These are phyloP conservation scores for Fagopyrum homotropicum DNA, from an alignment of 148 eudicot species.

Conservation along the genomic window DNA sequence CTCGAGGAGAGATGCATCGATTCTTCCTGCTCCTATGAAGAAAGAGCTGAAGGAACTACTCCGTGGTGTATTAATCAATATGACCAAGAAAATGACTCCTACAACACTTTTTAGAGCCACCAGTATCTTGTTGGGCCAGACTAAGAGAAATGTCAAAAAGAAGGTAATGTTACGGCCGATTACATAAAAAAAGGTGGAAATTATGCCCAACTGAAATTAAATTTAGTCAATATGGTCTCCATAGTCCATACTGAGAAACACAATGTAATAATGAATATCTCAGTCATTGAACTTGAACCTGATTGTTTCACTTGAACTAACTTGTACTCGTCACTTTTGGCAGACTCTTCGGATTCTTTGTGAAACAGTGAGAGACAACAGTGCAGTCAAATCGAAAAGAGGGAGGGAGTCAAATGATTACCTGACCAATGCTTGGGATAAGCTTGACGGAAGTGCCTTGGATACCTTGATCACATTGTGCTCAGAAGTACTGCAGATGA, in stretches of 20 bases:
- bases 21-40: slow-evolving; percentile 31
- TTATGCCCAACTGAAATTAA: not conserved
- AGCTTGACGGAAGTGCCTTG: slow-evolving; percentile 44
- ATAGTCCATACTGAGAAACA: not conserved
- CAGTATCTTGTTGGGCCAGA: slow-evolving; percentile 41
- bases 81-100: slow-evolving; percentile 50
- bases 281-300: not conserved
- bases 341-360: slow-evolving; percentile 76
- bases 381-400: slow-evolving; percentile 27
- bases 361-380: slow-evolving; percentile 52
- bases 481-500: slow-evolving; percentile 50
- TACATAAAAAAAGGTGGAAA: not conserved
- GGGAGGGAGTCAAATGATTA: slow-evolving; percentile 27
- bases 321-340: not conserved
- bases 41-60: slow-evolving; percentile 68
- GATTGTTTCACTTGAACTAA: not conserved
- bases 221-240: not conserved
- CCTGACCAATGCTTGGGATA: slow-evolving; percentile 45
- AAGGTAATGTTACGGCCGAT: slow-evolving; percentile 35
- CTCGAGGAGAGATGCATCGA: slow-evolving; percentile 35
- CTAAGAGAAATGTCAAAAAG: slow-evolving; percentile 44
- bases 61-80: slow-evolving; percentile 37
- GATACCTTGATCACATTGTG: slow-evolving; percentile 51
- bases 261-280: not conserved
- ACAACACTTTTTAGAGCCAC: slow-evolving; percentile 54